These are phyloP conservation scores for Crithidia thermophila DNA, from an alignment of 208 protist species.

Conservation along the genomic window DNA sequence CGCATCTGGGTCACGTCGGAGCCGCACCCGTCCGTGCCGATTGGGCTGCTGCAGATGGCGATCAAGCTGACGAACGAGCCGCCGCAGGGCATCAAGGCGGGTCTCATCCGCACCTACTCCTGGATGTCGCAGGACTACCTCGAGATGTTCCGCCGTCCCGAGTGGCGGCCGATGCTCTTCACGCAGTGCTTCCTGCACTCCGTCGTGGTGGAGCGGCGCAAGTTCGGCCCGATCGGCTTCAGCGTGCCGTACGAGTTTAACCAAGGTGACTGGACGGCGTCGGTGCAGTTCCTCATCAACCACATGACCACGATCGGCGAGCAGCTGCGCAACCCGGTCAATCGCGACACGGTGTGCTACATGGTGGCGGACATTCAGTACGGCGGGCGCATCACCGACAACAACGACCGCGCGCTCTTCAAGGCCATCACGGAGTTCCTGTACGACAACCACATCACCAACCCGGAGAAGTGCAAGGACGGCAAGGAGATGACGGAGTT, in stretches of 20 bases:
- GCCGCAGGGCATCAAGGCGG: slow-evolving; percentile 97
- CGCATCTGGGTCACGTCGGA: slow-evolving; percentile 97
- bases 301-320: slow-evolving; percentile 97
- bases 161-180: slow-evolving; percentile 98
- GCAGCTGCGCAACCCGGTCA: slow-evolving; percentile 92
- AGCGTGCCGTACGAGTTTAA: slow-evolving; percentile 99
- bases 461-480: slow-evolving; percentile 88
- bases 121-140: slow-evolving; percentile 97
- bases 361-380: slow-evolving; percentile 99
- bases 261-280: slow-evolving; percentile 97
- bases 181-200: slow-evolving; percentile 97
- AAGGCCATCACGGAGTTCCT: slow-evolving; percentile 97
- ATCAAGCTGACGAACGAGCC: slow-evolving; percentile 99
- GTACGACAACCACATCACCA: slow-evolving; percentile 91
- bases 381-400: slow-evolving; percentile 98
- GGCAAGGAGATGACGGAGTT: slow-evolving; percentile 86
- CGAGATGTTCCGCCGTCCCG: slow-evolving; percentile 94
- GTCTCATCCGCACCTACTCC: slow-evolving; percentile 96
- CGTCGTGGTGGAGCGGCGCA: slow-evolving; percentile 97
- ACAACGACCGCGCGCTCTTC: slow-evolving; percentile 98
- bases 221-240: slow-evolving; percentile 99
- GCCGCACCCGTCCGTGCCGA: slow-evolving; percentile 94
- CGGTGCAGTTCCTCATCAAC: slow-evolving; percentile 97
- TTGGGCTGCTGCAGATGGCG: slow-evolving; percentile 96
- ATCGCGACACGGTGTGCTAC: slow-evolving; percentile 96